Conservation (phyloP, 495 filamentous ascomycete genomes). For the Penicillium malachiteum region DNA sequence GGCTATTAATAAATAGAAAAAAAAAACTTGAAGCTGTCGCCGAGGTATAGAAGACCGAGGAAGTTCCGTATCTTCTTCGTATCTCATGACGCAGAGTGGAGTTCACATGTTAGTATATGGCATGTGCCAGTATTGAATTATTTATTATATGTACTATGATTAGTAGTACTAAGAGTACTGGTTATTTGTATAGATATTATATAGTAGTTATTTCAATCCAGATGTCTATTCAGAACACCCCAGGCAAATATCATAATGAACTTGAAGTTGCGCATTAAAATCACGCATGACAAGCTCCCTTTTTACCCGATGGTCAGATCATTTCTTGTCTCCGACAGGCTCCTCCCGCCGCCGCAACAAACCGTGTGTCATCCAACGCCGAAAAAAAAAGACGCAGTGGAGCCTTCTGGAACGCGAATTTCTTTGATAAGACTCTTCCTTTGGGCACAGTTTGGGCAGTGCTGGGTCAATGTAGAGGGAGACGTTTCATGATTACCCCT, state of each 20-base stretch:
- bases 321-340: conserved; percentile 17
- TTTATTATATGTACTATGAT: too few relatives aligned
- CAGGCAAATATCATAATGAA: too few relatives aligned
- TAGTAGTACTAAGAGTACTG: not conserved
- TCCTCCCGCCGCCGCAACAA: conserved; percentile 9
- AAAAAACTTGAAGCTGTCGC: not conserved
- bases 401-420: conserved; percentile 10
- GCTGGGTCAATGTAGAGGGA: too few relatives aligned
- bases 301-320: conserved; percentile 1
- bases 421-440: not conserved
- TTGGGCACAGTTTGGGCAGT: too few relatives aligned
- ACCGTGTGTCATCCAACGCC: conserved; percentile 32
- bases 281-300: not conserved
- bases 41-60: conserved; percentile 4
- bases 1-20: not conserved
- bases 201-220: not conserved
- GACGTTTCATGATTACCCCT: too few relatives aligned
- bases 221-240: too few relatives aligned
- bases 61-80: conserved; percentile 15
- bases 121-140: too few relatives aligned
- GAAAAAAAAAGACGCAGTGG: conserved; percentile 32
- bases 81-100: conserved; percentile 9
- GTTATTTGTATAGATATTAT: not conserved
- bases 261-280: not conserved
- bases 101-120: conserved; percentile 16